Conservation (phyloP, 129 eudicot genomes). For the Pseudognaphalium luteoalbum region DNA sequence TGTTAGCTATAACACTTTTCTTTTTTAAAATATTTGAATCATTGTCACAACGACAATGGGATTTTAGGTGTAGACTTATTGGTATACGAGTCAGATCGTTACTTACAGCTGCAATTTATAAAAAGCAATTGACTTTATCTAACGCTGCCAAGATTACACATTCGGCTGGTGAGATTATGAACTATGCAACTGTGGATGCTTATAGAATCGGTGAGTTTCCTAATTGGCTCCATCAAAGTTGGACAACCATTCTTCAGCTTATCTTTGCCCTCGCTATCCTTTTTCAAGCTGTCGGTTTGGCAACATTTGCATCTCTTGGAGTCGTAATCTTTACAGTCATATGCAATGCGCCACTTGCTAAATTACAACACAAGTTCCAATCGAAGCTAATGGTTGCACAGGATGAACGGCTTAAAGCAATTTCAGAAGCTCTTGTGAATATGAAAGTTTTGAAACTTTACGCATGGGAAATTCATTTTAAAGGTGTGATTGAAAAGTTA, state of each 20-base stretch:
- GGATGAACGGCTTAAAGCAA: constrained; percentile 76
- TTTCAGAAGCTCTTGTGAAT: constrained; percentile 81
- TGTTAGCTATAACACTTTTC: constrained; percentile 67
- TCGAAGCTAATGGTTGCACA: constrained; percentile 81
- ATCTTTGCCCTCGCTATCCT: constrained; percentile 68
- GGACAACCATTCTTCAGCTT: constrained; percentile 91
- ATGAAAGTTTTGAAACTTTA: constrained; percentile 92
- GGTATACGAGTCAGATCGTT: constrained; percentile 74
- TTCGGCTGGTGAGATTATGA: constrained; percentile 90
- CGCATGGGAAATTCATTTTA: constrained; percentile 96
- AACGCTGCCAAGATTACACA: constrained; percentile 74
- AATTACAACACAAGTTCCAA: constrained; percentile 82
- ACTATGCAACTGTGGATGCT: constrained; percentile 83
- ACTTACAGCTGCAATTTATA: constrained; percentile 80
- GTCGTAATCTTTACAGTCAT: constrained; percentile 71
- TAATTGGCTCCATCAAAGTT: constrained; percentile 81
- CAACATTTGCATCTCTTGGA: constrained; percentile 74
- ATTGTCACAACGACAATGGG: constrained; percentile 92
- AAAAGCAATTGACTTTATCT: constrained; percentile 72
- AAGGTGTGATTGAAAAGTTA: constrained; percentile 62
- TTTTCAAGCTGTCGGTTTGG: constrained; percentile 73
- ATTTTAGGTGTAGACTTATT: constrained; percentile 67
- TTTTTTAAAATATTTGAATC: constrained; percentile 65
- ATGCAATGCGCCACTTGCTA: constrained; percentile 89
- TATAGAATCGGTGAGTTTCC: constrained; percentile 95